A percentile compares a stretch with the other conserved stretches of the same genome.
phyloP scores from a whole-genome alignment of 805 yeast genomes.

The Pichia eremophila region DNA sequence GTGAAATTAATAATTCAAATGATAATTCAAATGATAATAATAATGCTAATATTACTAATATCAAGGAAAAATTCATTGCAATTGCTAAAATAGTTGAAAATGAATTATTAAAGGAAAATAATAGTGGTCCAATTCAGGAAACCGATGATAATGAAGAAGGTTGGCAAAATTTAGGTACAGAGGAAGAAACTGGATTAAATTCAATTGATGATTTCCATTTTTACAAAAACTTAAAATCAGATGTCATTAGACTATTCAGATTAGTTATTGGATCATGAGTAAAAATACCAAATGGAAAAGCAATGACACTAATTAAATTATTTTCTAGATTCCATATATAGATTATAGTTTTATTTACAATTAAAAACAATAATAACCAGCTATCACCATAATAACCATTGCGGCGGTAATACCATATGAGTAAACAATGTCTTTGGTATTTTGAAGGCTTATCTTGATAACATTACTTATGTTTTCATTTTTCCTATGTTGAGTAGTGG shows the following conservation, averaged over 20 bases:
- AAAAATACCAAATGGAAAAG: too few species aligned
- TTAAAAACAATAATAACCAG: too few species aligned
- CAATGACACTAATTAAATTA: too few species aligned
- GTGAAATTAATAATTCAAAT: not conserved
- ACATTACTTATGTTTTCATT: too few species aligned
- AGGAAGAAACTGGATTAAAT: conserved; percentile 5
- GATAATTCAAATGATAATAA: not conserved
- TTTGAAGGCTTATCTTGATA: too few species aligned
- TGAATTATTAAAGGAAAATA: conserved; percentile 6
- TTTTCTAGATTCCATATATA: too few species aligned
- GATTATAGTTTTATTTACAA: too few species aligned
- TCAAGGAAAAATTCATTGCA: conserved; percentile 1
- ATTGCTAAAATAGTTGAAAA: conserved; percentile 6
- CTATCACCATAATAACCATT: too few species aligned
- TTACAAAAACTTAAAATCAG: conserved; percentile 17
- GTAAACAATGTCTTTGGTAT: too few species aligned
- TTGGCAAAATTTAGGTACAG: conserved; percentile 17
- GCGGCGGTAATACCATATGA: too few species aligned
- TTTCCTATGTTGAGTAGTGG: too few species aligned
- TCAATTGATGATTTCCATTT: conserved; percentile 20
- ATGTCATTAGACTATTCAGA: conserved; percentile 15
- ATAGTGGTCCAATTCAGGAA: not conserved
- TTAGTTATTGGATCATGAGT: conserved; percentile 1
- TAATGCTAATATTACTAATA: not conserved
- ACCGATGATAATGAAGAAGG: conserved; percentile 13